Base-by-base conservation (phyloP, 164 flowering plant species). In the Macadamia integrifolia region DNA sequence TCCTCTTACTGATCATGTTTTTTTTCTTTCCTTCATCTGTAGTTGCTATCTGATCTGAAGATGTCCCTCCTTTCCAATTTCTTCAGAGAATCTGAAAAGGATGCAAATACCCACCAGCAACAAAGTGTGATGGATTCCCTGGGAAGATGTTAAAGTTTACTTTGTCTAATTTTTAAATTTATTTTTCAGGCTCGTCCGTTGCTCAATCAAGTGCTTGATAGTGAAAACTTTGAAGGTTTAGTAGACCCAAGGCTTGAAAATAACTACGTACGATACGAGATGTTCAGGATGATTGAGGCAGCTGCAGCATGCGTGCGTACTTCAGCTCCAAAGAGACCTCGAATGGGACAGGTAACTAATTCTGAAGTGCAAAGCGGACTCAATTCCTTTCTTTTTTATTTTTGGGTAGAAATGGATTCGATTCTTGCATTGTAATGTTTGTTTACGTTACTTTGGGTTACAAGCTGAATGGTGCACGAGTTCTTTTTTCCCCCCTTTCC, bases 261-360 rank as follows among this genome's bases (percentile, higher is more conserved):
- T 31, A 85, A 86, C 69, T 93, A 77, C 65, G 81, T 83, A 28
- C 84, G 78, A 30, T 55, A 65, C 69, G 90, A 93, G 75, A 83
- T 93, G 91, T 83, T 90, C 31, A 77, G 77, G 18, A 82, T 93
- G 85, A 76, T 88, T 68, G 90, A 90, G 75, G 90, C 84, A 48
- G 96, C 96, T 65, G 93, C 93, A 65, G 97, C 88, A 59, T 93
- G 95, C 71, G 87, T 89, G 31, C 84, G 98, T n/a, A 97, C 89
- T 81, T 88, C 91, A 48, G 86, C 98, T 67, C 65, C 79, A 31
- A 89, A 82, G 77, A 83, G 97, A 69, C 97, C 98, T 58, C 79
- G 84, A 49, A 93, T 93, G 98, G 86, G 90, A 55, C 96, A 86
- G 90, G 98, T 92, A 83, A 67, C 35, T 57, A 11, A 53, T 53